Percentiles rank a stretch among this genome's conserved stretches.
Evolutionary conservation across 352 stramenopile species (phyloP).

Genomic region (Phytopythium delawarense): DNA sequence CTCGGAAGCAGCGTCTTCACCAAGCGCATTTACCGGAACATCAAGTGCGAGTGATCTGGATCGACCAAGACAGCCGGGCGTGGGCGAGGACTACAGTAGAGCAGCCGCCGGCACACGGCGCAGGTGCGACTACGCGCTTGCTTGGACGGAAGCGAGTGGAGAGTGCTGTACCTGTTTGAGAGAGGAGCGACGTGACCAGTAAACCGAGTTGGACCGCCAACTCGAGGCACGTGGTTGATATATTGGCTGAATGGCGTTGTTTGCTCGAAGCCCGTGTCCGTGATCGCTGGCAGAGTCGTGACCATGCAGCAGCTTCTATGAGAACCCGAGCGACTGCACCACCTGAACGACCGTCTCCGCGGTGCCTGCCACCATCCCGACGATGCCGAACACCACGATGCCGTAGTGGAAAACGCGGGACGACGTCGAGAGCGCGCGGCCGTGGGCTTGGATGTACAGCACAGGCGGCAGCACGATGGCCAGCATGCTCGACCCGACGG

Average conservation of each 20-base stretch:
- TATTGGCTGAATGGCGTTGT: slow-evolving; percentile 4
- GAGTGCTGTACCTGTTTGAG: neutral
- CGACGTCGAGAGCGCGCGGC: slow-evolving; percentile 25
- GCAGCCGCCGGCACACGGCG: neutral
- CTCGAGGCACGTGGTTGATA: neutral
- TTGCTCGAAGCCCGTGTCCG: neutral
- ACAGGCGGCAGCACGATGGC: slow-evolving; percentile 73
- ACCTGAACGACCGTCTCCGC: slow-evolving; percentile 53
- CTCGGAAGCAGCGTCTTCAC: slow-evolving; percentile 92
- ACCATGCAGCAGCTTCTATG: neutral
- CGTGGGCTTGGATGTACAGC: slow-evolving; percentile 48
- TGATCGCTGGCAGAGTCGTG: neutral
- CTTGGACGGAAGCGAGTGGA: neutral
- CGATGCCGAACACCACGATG: slow-evolving; percentile 47
- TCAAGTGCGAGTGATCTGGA: slow-evolving; percentile 92
- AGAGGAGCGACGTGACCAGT: neutral
- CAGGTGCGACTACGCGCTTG: neutral
- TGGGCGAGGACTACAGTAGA: neutral
- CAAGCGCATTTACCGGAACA: slow-evolving; percentile 93
- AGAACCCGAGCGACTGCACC: slow-evolving; percentile 10
- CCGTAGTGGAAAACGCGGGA: slow-evolving; percentile 41
- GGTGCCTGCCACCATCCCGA: slow-evolving; percentile 67
- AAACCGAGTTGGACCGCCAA: neutral
- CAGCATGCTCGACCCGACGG: slow-evolving; percentile 76
- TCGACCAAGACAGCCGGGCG: neutral